Evolutionary conservation across 345 rosid genomes (phyloP), one percentile per base, ranked within the genome.

Genomic region (Cochlearia excelsa): DNA sequence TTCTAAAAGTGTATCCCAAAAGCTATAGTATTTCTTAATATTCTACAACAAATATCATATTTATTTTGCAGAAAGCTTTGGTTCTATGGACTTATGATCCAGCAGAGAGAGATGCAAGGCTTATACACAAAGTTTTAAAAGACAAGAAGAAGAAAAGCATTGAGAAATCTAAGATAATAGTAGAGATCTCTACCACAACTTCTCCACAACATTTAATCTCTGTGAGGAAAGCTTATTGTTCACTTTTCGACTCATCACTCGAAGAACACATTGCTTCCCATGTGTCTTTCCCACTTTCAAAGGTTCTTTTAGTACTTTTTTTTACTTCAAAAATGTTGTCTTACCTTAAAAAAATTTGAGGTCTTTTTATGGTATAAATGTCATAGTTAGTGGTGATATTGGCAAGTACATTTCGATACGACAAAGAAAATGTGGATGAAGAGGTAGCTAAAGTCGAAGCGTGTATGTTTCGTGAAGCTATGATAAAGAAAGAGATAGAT

Each of bases 101-200:
- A 30, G 69, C 85, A 4, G 90, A 84, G 76, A 84, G 97, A 74
- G 95, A 93, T 75, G 99, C 99, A 3, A 82, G 61, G 63, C 72
- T 87, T 11, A 84, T 82, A 34, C 75, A 82, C 51, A 79, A 84
- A 23, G 84, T 80, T 8, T 57, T 93, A 64, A 80, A 70, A 49
- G 66, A 16, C 23, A 16, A 56, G 28, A 75, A 46, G 40, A 82
- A 59, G 75, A 76, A 67, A 53, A 63, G 74, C 7, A 9, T 62
- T 30, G 81, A 89, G 23, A 77, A 77, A 26, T 55, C 87, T 37
- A 76, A 83, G 57, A 70, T 80, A 33, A 70, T 93, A 4, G 75
- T 87, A 5, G 99, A 89, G 89, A 82, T 89, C 61, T 77, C 95
- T 2, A 87, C 95, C 26, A 78, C 95, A 10, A 63, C 86, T 4